Evolutionary conservation across 148 eudicot species (phyloP), one percentile per base, ranked within the genome.

Genomic region (Chenopodium album): DNA sequence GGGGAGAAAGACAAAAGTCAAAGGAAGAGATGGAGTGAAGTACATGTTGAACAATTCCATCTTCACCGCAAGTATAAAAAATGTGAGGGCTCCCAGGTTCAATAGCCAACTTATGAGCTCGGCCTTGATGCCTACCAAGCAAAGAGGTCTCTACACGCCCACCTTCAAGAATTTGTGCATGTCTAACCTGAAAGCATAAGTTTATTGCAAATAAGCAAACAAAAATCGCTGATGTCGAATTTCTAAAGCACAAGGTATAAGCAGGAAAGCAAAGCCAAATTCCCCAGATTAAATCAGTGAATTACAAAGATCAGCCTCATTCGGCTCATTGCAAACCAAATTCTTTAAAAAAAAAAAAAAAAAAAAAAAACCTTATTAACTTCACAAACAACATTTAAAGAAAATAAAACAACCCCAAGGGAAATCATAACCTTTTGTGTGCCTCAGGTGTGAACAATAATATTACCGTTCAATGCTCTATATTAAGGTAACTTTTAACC

Each of bases 61-160:
- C 99, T 87, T 96, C 98, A 41, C 97, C 98, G 75, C 97, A 94
- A n/a, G 94, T 87, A 82, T 96, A 94, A 78, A 96, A 90, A 19
- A 87, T 86, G 80, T 96, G 90, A 76, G 99, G 93, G 87, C 99
- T 94, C 82, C 94, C 98, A 84, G 97, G 99, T 86, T 96, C 97
- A 80, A 91, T 84, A 16, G 97, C 97, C 87, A 96, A 79, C 82
- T 96, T 96, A 86, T 96, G 98, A 82, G 87, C 99, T 78, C 90
- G 90, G 44, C 95, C 89, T 3, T 81, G 89, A 86, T 96, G 99
- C 64, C 76, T 85, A 44, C 90, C 92, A 52, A 96, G 92, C 75
- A 88, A 81, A 82, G 87, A 86, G 72, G 97, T 90, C 75, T 89
- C 91, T 81, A 89, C 92, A 74, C 74, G 80, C 50, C 98, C 98